Evolutionary conservation across 306 rosid genomes (phyloP).

Genomic region (Cicer chorassanicum): DNA sequence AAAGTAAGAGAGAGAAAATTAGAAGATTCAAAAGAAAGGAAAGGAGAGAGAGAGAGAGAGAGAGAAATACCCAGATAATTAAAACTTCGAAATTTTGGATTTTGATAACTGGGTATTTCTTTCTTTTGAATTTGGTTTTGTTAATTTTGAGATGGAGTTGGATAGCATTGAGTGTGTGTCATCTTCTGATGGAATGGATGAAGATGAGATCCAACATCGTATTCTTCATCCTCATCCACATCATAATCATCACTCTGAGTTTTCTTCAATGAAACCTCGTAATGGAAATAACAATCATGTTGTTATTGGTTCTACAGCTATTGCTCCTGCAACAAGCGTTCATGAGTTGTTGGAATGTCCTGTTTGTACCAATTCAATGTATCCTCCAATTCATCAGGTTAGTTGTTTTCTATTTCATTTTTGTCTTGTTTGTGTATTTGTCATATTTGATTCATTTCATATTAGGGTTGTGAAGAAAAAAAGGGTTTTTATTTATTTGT

Average conservation of each 20-base stretch:
- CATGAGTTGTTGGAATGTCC: constrained; percentile 89
- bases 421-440: neutral
- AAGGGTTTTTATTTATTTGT: neutral
- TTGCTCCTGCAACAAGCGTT: constrained; percentile 83
- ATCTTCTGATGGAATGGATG: constrained; percentile 71
- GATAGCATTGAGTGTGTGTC: constrained; percentile 84
- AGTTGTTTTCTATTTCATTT: constrained; percentile 27
- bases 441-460: neutral
- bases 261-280: constrained; percentile 63
- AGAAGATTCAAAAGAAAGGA: neutral
- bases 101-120: constrained; percentile 45
- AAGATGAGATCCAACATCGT: constrained; percentile 75
- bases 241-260: constrained; percentile 70
- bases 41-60: constrained; percentile 13
- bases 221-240: constrained; percentile 59
- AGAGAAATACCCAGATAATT: constrained; percentile 37
- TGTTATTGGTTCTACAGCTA: constrained; percentile 51
- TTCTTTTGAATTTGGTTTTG: constrained; percentile 24
- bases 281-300: constrained; percentile 45
- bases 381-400: constrained; percentile 91
- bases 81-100: constrained; percentile 25
- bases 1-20: neutral
- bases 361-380: constrained; percentile 89
- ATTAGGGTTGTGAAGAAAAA: neutral
- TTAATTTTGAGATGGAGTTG: constrained; percentile 57